Conservation (phyloP, 257 asterid species). For the Solanum appendiculatum region DNA sequence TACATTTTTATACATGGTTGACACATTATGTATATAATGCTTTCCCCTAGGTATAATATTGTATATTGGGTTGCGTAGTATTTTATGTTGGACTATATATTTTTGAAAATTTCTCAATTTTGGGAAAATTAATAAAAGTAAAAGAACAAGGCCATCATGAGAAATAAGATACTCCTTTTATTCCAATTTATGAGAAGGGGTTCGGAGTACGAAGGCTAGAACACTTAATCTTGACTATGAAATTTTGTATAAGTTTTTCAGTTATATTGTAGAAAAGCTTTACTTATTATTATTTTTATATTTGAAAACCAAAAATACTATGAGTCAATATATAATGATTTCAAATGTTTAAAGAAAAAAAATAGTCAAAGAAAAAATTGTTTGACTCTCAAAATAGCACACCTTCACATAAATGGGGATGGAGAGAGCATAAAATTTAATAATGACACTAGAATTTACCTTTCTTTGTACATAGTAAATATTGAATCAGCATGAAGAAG, state of each 20-base stretch:
- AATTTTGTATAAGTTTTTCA: neutral
- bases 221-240: neutral
- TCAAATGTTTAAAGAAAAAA: neutral
- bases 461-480: slow-evolving; percentile 11
- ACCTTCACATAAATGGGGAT: neutral
- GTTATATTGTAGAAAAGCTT: neutral
- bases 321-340: neutral
- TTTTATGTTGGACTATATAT: neutral
- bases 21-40: neutral
- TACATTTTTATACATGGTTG: neutral
- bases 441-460: neutral
- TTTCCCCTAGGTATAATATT: neutral
- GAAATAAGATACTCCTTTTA: neutral
- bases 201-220: neutral
- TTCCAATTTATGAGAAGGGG: neutral
- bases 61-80: no score
- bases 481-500: slow-evolving; percentile 12
- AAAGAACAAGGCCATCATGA: neutral
- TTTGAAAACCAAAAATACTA: neutral
- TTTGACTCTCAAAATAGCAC: neutral
- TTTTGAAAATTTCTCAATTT: accelerated
- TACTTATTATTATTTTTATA: neutral
- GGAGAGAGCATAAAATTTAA: neutral
- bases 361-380: neutral
- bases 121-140: neutral